A percentile compares a stretch with the other conserved stretches of the same genome.
Conservation (phyloP, 2,329 filamentous ascomycete species). For the Pyrenophora teres region DNA sequence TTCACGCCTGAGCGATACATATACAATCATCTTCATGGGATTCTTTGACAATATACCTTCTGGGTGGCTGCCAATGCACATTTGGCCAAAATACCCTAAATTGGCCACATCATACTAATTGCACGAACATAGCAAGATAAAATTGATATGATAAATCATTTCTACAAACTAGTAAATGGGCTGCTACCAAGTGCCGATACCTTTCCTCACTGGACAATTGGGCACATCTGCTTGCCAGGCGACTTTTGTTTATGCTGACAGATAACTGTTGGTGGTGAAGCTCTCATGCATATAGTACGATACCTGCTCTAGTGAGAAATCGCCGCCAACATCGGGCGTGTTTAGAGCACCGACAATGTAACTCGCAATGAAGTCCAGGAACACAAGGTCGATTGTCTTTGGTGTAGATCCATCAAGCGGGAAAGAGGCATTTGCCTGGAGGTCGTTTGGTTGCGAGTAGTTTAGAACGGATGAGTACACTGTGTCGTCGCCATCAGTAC, state of each 20-base stretch:
- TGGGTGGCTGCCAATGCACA: no score
- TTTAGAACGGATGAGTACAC: constrained; percentile 55
- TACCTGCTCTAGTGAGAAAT: constrained; percentile 39
- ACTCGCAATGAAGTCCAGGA: constrained; percentile 56
- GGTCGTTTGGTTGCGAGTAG: constrained; percentile 57
- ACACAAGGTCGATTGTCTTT: constrained; percentile 58
- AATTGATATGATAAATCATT: no score
- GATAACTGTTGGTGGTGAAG: constrained; percentile 52
- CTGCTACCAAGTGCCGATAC: constrained; percentile 30
- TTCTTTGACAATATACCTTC: no score
- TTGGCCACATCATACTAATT: no score
- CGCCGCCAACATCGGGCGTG: constrained; percentile 37
- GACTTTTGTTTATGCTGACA: constrained; percentile 49
- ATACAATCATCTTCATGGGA: no score
- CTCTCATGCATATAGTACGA: constrained; percentile 45
- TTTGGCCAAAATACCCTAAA: no score
- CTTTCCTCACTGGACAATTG: constrained; percentile 47
- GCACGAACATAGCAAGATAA: no score
- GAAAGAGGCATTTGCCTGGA: constrained; percentile 57
- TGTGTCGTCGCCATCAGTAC: constrained; percentile 62
- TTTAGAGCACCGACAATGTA: constrained; percentile 46
- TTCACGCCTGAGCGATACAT: no score
- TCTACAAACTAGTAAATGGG: no score
- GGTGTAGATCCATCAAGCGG: constrained; percentile 50
- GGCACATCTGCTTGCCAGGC: constrained; percentile 49